Conservation (phyloP, 2,329 filamentous ascomycete genomes). For the Fusarium scirpi region DNA sequence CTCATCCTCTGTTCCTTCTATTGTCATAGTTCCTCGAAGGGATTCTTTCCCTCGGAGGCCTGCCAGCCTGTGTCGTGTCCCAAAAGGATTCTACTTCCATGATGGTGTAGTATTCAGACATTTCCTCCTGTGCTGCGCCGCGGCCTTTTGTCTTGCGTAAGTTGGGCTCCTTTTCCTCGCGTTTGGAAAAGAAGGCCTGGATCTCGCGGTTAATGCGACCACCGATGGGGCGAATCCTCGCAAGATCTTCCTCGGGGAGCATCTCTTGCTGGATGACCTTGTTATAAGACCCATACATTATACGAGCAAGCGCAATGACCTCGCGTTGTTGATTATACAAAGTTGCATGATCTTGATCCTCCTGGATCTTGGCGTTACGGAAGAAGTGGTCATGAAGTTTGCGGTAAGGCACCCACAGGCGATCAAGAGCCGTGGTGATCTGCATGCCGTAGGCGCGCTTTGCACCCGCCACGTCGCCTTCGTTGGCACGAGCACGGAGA, state of each 20-base stretch:
- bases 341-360: slow-evolving; percentile 42
- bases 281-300: slow-evolving; percentile 60
- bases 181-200: slow-evolving; percentile 51
- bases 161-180: slow-evolving; percentile 52
- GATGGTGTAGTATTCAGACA: slow-evolving; percentile 28
- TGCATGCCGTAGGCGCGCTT: slow-evolving; percentile 62
- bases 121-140: slow-evolving; percentile 38
- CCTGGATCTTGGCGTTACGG: slow-evolving; percentile 42
- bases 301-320: slow-evolving; percentile 58
- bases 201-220: slow-evolving; percentile 56
- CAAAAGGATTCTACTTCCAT: slow-evolving; percentile 48
- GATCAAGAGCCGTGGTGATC: slow-evolving; percentile 62
- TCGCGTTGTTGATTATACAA: slow-evolving; percentile 55
- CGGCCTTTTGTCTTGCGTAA: slow-evolving; percentile 40
- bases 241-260: slow-evolving; percentile 51
- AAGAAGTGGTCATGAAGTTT: slow-evolving; percentile 54
- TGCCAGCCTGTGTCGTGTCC: slow-evolving; percentile 48
- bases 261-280: slow-evolving; percentile 58
- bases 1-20: background rate
- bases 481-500: slow-evolving; percentile 51
- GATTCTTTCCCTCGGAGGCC: background rate
- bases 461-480: slow-evolving; percentile 50
- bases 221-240: slow-evolving; percentile 50
- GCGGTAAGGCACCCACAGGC: slow-evolving; percentile 64
- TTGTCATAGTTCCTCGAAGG: background rate